Conservation (phyloP, 176 grass and related monocot genomes). For the Oryza nivara region DNA sequence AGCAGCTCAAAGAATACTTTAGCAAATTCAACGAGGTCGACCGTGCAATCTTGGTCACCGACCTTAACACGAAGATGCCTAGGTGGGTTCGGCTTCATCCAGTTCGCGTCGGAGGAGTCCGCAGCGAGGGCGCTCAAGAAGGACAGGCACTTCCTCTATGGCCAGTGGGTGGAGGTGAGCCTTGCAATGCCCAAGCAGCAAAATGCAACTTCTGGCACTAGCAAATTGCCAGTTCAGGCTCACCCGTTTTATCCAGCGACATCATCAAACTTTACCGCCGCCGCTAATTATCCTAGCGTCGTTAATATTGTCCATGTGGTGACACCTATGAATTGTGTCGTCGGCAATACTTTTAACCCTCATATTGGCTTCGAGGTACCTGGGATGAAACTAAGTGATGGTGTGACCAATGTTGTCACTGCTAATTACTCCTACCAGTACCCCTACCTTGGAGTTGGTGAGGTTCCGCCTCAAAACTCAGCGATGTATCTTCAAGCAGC, state of each 20-base stretch:
- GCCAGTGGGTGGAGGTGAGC: conserved; percentile 29
- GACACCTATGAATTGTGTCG: not conserved
- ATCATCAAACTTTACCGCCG: not conserved
- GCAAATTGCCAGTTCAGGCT: not conserved
- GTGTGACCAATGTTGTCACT: not conserved
- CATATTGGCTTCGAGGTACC: not conserved
- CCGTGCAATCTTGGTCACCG: conserved; percentile 33
- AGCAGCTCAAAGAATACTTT: conserved; percentile 34
- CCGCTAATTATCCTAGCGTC: not conserved
- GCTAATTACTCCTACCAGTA: not conserved
- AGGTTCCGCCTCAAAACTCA: not conserved
- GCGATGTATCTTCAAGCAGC: not conserved
- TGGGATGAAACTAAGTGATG: not conserved
- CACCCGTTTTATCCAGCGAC: not conserved
- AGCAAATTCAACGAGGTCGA: conserved; percentile 15
- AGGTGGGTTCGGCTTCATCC: conserved; percentile 37
- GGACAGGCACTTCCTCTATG: not conserved
- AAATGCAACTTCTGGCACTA: not conserved
- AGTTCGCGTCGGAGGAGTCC: not conserved
- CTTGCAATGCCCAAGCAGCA: conserved; percentile 12
- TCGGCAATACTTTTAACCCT: not conserved
- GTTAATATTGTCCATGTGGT: not conserved
- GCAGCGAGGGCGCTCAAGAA: conserved; percentile 9
- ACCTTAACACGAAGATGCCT: not conserved
- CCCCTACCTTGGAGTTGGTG: not conserved